Percentiles rank a stretch among this genome's conserved stretches.
phyloP scores from a whole-genome alignment of 2,329 filamentous ascomycete species.

The Aspergillus neoniger region DNA sequence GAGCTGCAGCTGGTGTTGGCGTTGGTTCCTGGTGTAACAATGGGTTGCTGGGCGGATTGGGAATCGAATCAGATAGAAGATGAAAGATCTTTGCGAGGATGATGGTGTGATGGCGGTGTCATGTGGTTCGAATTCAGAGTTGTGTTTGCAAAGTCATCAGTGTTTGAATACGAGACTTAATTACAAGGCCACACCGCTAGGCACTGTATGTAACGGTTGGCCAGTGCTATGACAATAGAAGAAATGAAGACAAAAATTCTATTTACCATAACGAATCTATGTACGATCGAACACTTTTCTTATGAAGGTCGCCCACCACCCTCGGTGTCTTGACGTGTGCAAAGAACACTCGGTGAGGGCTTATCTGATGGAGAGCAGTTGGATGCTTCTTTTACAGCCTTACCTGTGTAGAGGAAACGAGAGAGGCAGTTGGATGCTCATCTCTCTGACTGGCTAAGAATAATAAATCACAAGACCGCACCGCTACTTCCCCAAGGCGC shows the following conservation, averaged over 20 bases:
- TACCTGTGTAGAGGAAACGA: constrained; percentile 36
- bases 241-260: neutral
- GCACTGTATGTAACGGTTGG: no score
- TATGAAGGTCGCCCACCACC: constrained; percentile 25
- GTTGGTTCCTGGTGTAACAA: neutral
- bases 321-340: neutral
- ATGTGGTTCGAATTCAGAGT: no score
- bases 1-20: neutral
- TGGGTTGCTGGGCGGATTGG: neutral
- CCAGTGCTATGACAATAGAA: no score
- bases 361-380: constrained; percentile 46
- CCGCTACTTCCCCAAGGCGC: constrained; percentile 33
- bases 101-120: neutral
- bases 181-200: no score
- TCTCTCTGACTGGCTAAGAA: constrained; percentile 43
- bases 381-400: constrained; percentile 46
- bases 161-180: no score
- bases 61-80: neutral
- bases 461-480: constrained; percentile 35
- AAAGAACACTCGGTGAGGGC: constrained; percentile 18
- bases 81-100: neutral
- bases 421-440: constrained; percentile 46
- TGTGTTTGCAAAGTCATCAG: no score
- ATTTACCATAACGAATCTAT: constrained; percentile 6
- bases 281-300: constrained; percentile 13